phyloP scores from a whole-genome alignment of 768 basidiomycete species.

The Trametes cingulata region DNA sequence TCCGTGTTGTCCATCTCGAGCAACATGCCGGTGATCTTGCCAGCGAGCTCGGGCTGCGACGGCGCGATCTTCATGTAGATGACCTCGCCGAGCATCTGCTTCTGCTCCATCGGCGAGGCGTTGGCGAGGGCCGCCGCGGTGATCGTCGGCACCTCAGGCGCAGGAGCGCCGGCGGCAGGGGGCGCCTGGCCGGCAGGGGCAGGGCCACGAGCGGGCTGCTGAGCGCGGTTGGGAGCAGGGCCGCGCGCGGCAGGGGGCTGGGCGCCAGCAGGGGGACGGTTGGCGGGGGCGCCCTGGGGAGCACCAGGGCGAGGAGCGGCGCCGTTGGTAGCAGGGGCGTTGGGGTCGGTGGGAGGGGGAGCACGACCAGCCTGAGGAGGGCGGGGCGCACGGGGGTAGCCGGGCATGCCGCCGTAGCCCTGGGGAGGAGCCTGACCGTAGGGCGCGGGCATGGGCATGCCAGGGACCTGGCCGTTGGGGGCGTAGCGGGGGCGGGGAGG shows the following conservation, averaged over 20 bases:
- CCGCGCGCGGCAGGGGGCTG: constrained; percentile 45
- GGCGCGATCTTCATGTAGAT: constrained; percentile 87
- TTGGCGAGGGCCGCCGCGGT: constrained; percentile 61
- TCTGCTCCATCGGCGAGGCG: constrained; percentile 81
- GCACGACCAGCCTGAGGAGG: constrained; percentile 69
- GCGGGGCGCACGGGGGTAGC: constrained; percentile 65
- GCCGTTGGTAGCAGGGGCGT: constrained; percentile 45
- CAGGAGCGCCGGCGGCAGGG: constrained; percentile 43
- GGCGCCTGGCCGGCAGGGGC: constrained; percentile 31
- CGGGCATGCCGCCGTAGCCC: constrained; percentile 67
- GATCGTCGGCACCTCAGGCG: constrained; percentile 55
- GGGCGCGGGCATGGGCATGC: constrained; percentile 74
- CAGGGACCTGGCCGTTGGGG: constrained; percentile 69
- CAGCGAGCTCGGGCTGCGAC: constrained; percentile 91
- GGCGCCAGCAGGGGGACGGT: constrained; percentile 52
- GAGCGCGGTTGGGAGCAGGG: constrained; percentile 35
- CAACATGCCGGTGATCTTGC: constrained; percentile 98
- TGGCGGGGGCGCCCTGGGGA: constrained; percentile 50
- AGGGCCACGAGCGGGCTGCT: constrained; percentile 26
- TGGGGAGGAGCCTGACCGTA: constrained; percentile 76
- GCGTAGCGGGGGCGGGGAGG: constrained; percentile 86
- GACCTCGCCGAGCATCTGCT: constrained; percentile 98
- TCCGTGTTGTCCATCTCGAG: constrained; percentile 99
- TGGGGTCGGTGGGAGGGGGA: constrained; percentile 71
- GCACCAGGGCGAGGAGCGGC: constrained; percentile 62